A percentile compares a stretch with the other conserved stretches of the same genome.
phyloP scores from a whole-genome alignment of 768 basidiomycete species.

The Hygrocybe coccinea region DNA sequence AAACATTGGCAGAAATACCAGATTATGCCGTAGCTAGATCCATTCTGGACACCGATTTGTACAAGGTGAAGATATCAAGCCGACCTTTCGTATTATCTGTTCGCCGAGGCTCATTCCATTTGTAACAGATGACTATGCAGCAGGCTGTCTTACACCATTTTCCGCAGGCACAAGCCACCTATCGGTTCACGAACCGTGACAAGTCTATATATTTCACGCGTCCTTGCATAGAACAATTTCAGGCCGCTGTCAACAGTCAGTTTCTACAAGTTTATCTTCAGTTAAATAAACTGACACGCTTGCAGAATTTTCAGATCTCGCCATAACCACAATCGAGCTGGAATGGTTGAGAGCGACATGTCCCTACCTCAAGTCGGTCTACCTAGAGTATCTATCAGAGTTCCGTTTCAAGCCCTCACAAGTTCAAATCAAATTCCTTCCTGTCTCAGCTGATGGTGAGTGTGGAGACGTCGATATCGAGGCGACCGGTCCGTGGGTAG shows the following conservation, averaged over 20 bases:
- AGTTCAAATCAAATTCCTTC: constrained; percentile 61
- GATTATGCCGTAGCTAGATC: constrained; percentile 38
- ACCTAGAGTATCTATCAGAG: constrained; percentile 68
- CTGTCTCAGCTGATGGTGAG: constrained; percentile 44
- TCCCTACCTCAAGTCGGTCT: constrained; percentile 66
- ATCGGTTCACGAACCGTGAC: constrained; percentile 79
- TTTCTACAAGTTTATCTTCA: constrained; percentile 7
- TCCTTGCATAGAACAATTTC: constrained; percentile 57
- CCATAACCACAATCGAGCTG: constrained; percentile 56
- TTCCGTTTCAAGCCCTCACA: constrained; percentile 75
- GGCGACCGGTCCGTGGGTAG: constrained; percentile 67
- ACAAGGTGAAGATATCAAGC: constrained; percentile 59
- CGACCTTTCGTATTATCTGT: not conserved
- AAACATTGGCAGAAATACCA: not conserved
- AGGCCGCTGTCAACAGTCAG: constrained; percentile 53
- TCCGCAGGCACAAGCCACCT: constrained; percentile 61
- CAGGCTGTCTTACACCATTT: constrained; percentile 80
- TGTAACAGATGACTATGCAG: constrained; percentile 84
- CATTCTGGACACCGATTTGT: constrained; percentile 88
- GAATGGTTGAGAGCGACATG: constrained; percentile 63
- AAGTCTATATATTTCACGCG: constrained; percentile 59
- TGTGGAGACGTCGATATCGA: constrained; percentile 70
- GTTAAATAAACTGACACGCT: constrained; percentile 4
- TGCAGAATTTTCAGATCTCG: constrained; percentile 64
- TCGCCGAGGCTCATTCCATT: constrained; percentile 1